Conservation (phyloP, 1,284 basidiomycete species). For the Apiotrichum siamense region DNA sequence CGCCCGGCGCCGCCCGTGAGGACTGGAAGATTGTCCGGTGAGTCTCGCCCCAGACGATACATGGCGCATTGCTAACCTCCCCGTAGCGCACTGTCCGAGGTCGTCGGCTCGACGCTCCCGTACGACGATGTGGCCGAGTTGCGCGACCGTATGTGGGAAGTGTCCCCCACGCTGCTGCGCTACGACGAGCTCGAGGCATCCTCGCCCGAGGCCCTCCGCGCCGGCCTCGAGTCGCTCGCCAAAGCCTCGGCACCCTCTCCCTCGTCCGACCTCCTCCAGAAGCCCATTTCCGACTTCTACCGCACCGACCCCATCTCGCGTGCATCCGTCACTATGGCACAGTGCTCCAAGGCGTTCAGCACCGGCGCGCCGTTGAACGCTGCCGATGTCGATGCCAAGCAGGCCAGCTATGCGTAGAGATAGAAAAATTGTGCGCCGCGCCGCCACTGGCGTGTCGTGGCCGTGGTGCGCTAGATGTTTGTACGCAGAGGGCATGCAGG, state of each 20-base stretch:
- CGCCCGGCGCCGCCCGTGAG: slow-evolving; percentile 88
- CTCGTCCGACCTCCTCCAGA: slow-evolving; percentile 61
- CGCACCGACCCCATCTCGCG: slow-evolving; percentile 63
- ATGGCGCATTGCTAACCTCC: not conserved
- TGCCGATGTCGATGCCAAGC: slow-evolving; percentile 13
- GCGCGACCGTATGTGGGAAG: slow-evolving; percentile 94
- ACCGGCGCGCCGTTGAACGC: slow-evolving; percentile 28
- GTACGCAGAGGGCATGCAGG: slow-evolving; percentile 21
- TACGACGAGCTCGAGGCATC: slow-evolving; percentile 81
- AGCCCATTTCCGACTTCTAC: slow-evolving; percentile 90
- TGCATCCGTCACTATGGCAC: slow-evolving; percentile 50
- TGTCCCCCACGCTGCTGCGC: slow-evolving; percentile 82
- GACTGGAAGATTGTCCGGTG: slow-evolving; percentile 96
- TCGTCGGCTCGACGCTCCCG: slow-evolving; percentile 69
- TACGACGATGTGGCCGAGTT: slow-evolving; percentile 86
- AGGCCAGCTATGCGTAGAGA: slow-evolving; percentile 14
- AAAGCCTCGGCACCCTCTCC: slow-evolving; percentile 49
- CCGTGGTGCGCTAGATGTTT: slow-evolving; percentile 12
- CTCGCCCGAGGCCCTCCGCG: slow-evolving; percentile 62
- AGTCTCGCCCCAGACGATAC: too few relatives aligned
- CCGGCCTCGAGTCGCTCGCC: slow-evolving; percentile 63
- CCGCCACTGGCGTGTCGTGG: too few relatives aligned
- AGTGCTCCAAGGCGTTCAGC: slow-evolving; percentile 47
- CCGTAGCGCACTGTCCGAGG: slow-evolving; percentile 73
- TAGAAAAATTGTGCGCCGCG: too few relatives aligned